phyloP scores from a whole-genome alignment of 768 basidiomycete species.

The Dacryopinax spathularia region DNA sequence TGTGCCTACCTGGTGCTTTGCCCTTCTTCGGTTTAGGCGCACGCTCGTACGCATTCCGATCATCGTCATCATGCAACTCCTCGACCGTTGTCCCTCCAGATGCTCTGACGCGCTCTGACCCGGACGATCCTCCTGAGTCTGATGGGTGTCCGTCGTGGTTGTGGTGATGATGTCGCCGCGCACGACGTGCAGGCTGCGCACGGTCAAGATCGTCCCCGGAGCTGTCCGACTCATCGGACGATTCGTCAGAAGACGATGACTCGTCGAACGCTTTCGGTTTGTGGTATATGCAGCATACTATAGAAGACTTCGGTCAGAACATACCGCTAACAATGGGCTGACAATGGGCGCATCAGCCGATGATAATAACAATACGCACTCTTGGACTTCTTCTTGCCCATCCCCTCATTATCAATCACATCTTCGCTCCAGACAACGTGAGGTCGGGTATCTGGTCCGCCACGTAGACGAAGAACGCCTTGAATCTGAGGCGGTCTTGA shows the following conservation, averaged over 20 bases:
- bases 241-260: conserved; percentile 46
- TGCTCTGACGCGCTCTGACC: conserved; percentile 11
- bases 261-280: conserved; percentile 68
- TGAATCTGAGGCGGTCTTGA: background rate
- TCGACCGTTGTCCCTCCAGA: conserved; percentile 14
- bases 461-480: conserved; percentile 49
- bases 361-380: conserved; percentile 38
- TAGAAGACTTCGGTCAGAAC: background rate
- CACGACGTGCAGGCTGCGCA: conserved; percentile 8
- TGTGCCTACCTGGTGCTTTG: conserved; percentile 2
- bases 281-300: conserved; percentile 94
- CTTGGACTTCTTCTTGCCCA: conserved; percentile 83
- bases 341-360: background rate
- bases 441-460: conserved; percentile 33
- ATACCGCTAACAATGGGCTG: background rate
- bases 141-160: conserved; percentile 12
- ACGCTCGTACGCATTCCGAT: conserved; percentile 28
- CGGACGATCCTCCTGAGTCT: conserved; percentile 10
- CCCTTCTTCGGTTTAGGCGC: conserved; percentile 14
- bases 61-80: conserved; percentile 16
- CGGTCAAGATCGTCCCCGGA: conserved; percentile 23
- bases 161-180: conserved; percentile 12
- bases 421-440: conserved; percentile 73
- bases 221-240: conserved; percentile 35
- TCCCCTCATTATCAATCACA: conserved; percentile 81